A percentile compares a stretch with the other conserved stretches of the same genome.
These are phyloP conservation scores for Iberis amara DNA, from an alignment of 441 rosid genomes.

Conservation along the genomic window DNA sequence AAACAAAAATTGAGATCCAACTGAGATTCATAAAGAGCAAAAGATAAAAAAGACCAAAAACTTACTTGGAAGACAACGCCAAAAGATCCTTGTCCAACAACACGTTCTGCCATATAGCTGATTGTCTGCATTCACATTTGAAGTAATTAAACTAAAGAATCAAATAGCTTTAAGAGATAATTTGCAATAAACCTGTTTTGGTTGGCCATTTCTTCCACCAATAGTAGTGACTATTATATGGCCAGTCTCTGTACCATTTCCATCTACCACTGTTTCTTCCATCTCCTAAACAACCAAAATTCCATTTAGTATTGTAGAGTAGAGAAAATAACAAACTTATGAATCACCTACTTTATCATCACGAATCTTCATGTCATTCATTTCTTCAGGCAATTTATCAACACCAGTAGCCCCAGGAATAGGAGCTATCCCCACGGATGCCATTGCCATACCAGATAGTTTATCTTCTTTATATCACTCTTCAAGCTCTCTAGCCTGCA, in stretches of 20 bases:
- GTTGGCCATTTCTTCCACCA: constrained; percentile 93
- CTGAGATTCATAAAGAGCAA: neutral
- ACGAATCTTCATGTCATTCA: constrained; percentile 89
- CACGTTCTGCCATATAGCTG: neutral
- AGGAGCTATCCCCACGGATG: constrained; percentile 66
- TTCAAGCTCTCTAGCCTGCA: constrained; percentile 18
- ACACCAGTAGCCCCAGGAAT: constrained; percentile 51
- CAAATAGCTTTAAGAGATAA: too few species aligned
- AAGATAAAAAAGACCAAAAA: neutral
- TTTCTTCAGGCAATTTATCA: constrained; percentile 74
- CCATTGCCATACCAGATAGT: constrained; percentile 40
- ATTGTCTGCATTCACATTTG: neutral
- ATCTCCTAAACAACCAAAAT: constrained; percentile 50
- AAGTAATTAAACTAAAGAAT: too few species aligned
- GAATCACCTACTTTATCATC: constrained; percentile 60
- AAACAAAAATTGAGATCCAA: neutral
- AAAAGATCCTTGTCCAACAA: neutral
- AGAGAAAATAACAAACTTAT: too few species aligned
- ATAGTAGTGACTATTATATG: constrained; percentile 91
- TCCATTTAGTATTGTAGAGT: neutral
- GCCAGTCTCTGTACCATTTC: constrained; percentile 86
- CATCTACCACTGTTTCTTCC: constrained; percentile 80
- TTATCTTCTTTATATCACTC: constrained; percentile 20
- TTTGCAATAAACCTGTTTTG: constrained; percentile 58
- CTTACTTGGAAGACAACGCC: neutral